Evolutionary conservation across 1,284 basidiomycete genomes (phyloP).

Genomic region (Earliella scabrosa): DNA sequence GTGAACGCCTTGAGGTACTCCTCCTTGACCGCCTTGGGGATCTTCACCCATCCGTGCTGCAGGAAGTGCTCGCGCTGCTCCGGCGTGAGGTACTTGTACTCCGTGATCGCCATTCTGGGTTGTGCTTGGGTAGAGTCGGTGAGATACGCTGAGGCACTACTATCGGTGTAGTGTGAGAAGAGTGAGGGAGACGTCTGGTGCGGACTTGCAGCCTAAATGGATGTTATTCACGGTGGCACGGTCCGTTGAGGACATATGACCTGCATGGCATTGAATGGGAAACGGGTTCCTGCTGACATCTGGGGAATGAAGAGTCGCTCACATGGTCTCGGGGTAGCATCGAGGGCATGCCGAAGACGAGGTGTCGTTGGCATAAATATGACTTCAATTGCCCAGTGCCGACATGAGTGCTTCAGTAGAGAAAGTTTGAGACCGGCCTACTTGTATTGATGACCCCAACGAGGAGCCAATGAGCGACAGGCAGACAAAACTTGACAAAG

Average conservation of each 20-base stretch:
- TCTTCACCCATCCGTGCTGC: conserved; percentile 39
- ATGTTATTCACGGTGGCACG: background rate
- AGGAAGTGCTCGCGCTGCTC: conserved; percentile 42
- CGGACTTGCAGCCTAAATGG: background rate
- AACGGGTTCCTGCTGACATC: background rate
- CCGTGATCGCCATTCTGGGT: conserved; percentile 26
- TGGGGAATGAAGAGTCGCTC: background rate
- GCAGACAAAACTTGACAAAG: no score
- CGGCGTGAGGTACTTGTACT: conserved; percentile 31
- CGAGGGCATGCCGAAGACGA: no score
- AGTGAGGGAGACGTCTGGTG: background rate
- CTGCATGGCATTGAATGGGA: background rate
- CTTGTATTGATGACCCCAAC: no score
- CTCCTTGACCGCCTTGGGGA: conserved; percentile 36
- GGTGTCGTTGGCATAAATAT: no score
- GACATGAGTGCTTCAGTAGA: no score
- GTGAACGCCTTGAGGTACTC: conserved; percentile 36
- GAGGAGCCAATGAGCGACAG: no score
- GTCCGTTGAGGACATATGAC: background rate
- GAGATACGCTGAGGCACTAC: no score
- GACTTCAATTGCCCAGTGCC: no score
- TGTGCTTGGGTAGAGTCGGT: no score
- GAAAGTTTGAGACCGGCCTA: no score
- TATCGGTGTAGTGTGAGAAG: background rate
- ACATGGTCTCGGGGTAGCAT: conserved; percentile 5